Evolutionary conservation across 2,329 filamentous ascomycete species (phyloP), one percentile per base, ranked within the genome.

Genomic region (Cercospora nicotianae): DNA sequence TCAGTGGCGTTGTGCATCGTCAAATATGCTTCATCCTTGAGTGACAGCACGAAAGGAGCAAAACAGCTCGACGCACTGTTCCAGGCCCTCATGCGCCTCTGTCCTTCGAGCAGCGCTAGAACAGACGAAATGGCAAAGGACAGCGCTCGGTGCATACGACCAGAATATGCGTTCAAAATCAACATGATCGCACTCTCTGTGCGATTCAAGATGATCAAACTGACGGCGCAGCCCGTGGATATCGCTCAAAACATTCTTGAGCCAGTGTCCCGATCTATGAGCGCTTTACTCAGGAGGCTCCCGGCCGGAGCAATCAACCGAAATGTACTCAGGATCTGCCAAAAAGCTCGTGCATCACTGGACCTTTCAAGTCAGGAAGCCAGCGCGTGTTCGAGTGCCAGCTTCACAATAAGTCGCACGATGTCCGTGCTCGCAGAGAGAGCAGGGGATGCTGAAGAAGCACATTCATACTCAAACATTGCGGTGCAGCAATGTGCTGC

Each of bases 11-110:
- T 83, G 10, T 79, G 92, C 1, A 80, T 92, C 1, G 74, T 84
- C 7, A 77, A 81, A 7, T 81, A 84, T 5, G 82, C 83, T 0
- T 79, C 81, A 64, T 77, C 80, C 3, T 80, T 84, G 16, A 83
- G 86, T n/a, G 77, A 81, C 30, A 75, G 74, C 10, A 79, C 81
- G 7, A 93, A 91, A 75, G 82, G 84, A 18, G 83, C 87, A 9
- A 87, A 87, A 3, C 90, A 92, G 69, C 80, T 94, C 18, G 90
- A 92, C 60, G 84, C 83, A 0, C 75, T 93, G 1, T 88, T 89
- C 0, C 89, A 91, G 71, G 83, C 84, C 2, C 80, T 93, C 0
- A 80, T 93, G 1, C 86, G 87, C 0, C 79, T 93, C 1, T 86
- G 89, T 30, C 90, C 91, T 1, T 90, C 87, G 73, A 82, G 90